Percentiles rank a stretch among this genome's conserved stretches.
These are phyloP conservation scores for Exophiala dermatitidis DNA, from an alignment of 2,329 filamentous ascomycete genomes.

Conservation along the genomic window DNA sequence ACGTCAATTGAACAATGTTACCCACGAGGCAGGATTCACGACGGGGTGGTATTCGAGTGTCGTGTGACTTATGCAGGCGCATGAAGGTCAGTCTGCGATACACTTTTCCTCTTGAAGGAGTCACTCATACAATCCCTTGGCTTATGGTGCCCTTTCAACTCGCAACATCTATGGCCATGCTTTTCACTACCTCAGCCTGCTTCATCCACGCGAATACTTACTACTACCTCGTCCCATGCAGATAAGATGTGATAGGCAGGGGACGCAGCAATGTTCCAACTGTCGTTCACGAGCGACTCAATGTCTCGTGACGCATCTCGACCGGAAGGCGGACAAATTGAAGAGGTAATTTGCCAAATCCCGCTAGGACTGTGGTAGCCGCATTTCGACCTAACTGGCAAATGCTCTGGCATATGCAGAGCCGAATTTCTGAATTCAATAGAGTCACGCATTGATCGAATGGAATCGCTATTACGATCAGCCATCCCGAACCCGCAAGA, in stretches of 20 bases:
- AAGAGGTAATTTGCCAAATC: conserved; percentile 3
- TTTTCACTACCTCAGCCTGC: neutral
- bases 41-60: neutral
- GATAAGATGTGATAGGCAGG: conserved; percentile 13
- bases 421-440: conserved; percentile 15
- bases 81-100: conserved; percentile 5
- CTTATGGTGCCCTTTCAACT: neutral
- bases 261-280: conserved; percentile 6
- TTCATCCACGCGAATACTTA: neutral
- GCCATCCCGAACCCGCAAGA: neutral
- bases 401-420: neutral
- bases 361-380: neutral
- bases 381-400: too few relatives aligned
- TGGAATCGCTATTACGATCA: conserved; percentile 12
- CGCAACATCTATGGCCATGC: too few relatives aligned
- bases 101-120: too few relatives aligned
- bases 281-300: conserved; percentile 6
- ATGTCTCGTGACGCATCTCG: conserved; percentile 7
- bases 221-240: neutral
- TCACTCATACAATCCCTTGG: neutral
- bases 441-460: conserved; percentile 11
- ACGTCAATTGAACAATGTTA: neutral
- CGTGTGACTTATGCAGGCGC: conserved; percentile 10
- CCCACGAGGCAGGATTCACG: neutral
- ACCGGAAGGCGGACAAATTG: conserved; percentile 1